Evolutionary conservation across 495 filamentous ascomycete species (phyloP), one percentile per base, ranked within the genome.

Genomic region (Talaromyces trachyspermus): DNA sequence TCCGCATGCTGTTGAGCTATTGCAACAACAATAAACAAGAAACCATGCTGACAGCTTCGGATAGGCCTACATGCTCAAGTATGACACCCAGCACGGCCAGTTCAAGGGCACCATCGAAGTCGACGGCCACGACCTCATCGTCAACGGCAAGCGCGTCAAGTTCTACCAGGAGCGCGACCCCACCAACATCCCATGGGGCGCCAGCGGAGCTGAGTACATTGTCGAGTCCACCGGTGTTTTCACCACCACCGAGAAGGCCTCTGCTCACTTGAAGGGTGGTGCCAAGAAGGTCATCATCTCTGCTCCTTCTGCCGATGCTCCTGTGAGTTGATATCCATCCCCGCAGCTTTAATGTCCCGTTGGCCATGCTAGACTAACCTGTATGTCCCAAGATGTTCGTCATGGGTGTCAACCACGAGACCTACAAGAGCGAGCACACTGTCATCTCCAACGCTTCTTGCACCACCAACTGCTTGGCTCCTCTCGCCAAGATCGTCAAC

Each of bases 221-320:
- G 89, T 98, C 65, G 92, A 98, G 81, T 95, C 92, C 47, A 98
- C 92, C 48, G 92, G 92, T 82, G 92, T 98, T 60, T 98, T 98
- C 86, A 98, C 92, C 76, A 96, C 91, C 71, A 86, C 74, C 54
- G 92, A 96, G 49, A 95, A 95, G 85, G 92, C 92, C 63, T 78
- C 78, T 59, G 85, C 83, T 60, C 92, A 98, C 76, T 80, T 98
- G 80, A 91, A 92, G 80, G 92, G 92, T 64, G 92, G 92, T 69
- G 92, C 92, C 67, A 97, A 96, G 88, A 95, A 95, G 79, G 92
- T 98, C 70, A 77, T 98, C 78, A 98, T 98, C 84, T 97, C 92
- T 59, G 92, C 92, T 60, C 92, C 92, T 56, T 98, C 92, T 56
- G 89, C 89, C 51, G 92, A 98, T 80, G 94, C 92, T 60, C 91